Percentiles rank a stretch among this genome's conserved stretches.
These are phyloP conservation scores for Penicillium sp. DNA, from an alignment of 2,329 filamentous ascomycete genomes.

Conservation along the genomic window DNA sequence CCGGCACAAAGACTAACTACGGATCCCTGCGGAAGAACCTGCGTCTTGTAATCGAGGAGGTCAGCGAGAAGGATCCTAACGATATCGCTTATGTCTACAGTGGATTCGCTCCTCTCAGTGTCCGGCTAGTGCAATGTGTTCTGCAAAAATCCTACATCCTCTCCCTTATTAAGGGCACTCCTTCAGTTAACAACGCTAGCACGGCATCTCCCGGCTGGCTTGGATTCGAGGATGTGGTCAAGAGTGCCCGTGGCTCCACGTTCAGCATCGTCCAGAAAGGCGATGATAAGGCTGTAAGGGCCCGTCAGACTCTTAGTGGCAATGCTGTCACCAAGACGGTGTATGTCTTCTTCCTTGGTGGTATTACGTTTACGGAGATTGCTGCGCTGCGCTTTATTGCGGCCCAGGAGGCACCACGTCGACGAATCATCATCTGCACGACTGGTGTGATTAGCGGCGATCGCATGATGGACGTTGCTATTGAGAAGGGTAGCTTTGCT, in stretches of 20 bases:
- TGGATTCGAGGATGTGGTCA: slow-evolving; percentile 86
- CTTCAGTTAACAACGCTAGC: slow-evolving; percentile 46
- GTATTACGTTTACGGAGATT: slow-evolving; percentile 93
- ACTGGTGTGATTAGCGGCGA: slow-evolving; percentile 88
- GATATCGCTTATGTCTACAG: slow-evolving; percentile 98
- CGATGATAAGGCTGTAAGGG: slow-evolving; percentile 86
- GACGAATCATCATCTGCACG: slow-evolving; percentile 85
- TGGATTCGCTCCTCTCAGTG: slow-evolving; percentile 87
- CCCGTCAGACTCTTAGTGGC: slow-evolving; percentile 74
- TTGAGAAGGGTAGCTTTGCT: slow-evolving; percentile 64
- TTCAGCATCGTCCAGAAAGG: slow-evolving; percentile 91
- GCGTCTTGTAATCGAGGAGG: slow-evolving; percentile 87
- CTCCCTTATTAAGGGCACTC: slow-evolving; percentile 61
- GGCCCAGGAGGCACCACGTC: slow-evolving; percentile 70
- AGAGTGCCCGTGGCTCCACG: slow-evolving; percentile 78
- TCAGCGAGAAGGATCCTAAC: slow-evolving; percentile 88
- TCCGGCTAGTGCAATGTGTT: slow-evolving; percentile 86
- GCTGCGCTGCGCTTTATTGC: slow-evolving; percentile 88
- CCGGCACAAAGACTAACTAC: slow-evolving; percentile 80
- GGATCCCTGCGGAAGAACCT: slow-evolving; percentile 79
- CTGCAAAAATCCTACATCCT: slow-evolving; percentile 83
- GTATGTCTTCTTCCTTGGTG: slow-evolving; percentile 96
- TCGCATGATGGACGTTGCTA: slow-evolving; percentile 77
- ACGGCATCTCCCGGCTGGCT: slow-evolving; percentile 75
- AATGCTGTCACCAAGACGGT: slow-evolving; percentile 73